Percentiles rank a stretch among this genome's conserved stretches.
Conservation (phyloP, 2,329 filamentous ascomycete genomes). For the Botrytis paeoniae region DNA sequence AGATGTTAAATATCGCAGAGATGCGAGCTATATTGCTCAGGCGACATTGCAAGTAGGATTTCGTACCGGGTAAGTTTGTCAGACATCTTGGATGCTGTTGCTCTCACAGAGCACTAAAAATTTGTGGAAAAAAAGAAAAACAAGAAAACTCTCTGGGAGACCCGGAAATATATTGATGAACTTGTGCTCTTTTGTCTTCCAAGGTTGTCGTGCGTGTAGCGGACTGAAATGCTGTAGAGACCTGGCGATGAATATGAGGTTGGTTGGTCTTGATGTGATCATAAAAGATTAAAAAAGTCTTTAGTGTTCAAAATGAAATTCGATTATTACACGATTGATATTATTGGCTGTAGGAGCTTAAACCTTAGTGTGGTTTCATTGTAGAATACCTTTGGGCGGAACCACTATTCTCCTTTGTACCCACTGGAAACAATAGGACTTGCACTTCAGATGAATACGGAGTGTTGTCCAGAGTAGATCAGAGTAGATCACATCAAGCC, state of each 20-base stretch:
- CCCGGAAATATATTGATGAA: neutral
- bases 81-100: conserved; percentile 56
- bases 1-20: neutral
- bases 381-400: neutral
- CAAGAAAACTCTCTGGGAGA: neutral
- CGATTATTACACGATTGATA: conserved; percentile 9
- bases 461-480: neutral
- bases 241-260: neutral
- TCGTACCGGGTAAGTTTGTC: conserved; percentile 92
- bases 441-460: neutral
- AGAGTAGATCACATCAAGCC: neutral
- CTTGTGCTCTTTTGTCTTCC: neutral
- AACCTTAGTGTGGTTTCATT: neutral
- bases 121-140: neutral
- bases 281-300: conserved; percentile 1
- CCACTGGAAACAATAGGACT: neutral
- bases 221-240: neutral
- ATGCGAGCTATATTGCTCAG: neutral
- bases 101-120: conserved; percentile 11
- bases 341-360: conserved; percentile 2
- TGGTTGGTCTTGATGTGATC: neutral
- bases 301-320: neutral
- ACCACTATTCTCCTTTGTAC: neutral
- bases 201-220: neutral
- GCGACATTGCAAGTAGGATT: neutral